Evolutionary conservation across 345 rosid species (phyloP), one percentile per base, ranked within the genome.

Genomic region (Odontarrhena argentea): DNA sequence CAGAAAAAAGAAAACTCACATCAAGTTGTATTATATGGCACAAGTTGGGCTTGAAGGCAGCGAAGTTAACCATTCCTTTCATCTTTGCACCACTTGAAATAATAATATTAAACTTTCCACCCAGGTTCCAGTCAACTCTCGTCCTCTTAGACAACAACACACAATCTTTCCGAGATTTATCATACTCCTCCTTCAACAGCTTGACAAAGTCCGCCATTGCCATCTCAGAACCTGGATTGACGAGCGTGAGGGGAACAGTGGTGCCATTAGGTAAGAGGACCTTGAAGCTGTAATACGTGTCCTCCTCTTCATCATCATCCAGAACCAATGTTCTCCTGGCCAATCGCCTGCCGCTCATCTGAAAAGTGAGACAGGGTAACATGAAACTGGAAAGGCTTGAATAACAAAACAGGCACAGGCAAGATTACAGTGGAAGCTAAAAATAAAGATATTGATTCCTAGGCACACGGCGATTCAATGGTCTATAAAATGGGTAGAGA

Each of bases 241-340:
- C 46, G 14, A 85, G 0, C 6, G 66, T 41, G 18, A 86, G 52
- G 0, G 15, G 68, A 8, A 89, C 78, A 3, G 77, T 64, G 15
- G 80, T 59, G n/a, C 86, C 75, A 51, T 81, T 80, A 0, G 96
- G 96, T 41, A 89, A 60, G n/a, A 86, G 67, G 1, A 86, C 63
- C 64, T 76, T 79, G 57, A 89, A 86, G 52, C n/a, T 76, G 60
- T 80, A 83, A 0, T 25, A 7, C 0, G 3, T 15, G 10, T 61
- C 53, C 3, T 35, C 62, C 0, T 60, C 76, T 3, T 50, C 77
- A 32, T 65, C 71, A 18, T 40, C 68, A 9, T 50, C 58, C 18
- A 52, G 14, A 60, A 67, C 24, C 58, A 59, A 22, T 7, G 34
- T 11, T 69, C 84, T 60, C 70, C 72, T 83, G 13, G 0, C 30